These are phyloP conservation scores for Linaria vulgaris DNA, from an alignment of 257 asterid genomes.

Conservation along the genomic window DNA sequence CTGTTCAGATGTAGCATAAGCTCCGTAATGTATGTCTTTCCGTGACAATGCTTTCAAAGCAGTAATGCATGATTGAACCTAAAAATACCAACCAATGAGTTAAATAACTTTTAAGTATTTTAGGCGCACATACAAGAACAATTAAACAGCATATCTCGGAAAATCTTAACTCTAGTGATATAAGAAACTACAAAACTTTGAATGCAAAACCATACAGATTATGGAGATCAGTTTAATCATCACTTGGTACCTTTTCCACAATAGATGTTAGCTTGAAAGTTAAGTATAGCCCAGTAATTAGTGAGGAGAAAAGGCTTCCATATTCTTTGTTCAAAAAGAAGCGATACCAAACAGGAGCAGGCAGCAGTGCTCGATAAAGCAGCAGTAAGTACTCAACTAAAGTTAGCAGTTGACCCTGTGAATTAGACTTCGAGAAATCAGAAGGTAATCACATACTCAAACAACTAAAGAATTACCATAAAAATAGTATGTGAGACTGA, in stretches of 20 bases:
- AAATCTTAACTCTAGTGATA: neutral
- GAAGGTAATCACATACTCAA: slow-evolving; percentile 14
- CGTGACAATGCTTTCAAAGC: slow-evolving; percentile 70
- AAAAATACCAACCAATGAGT: slow-evolving; percentile 25
- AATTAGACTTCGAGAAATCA: slow-evolving; percentile 21
- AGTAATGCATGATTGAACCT: slow-evolving; percentile 69
- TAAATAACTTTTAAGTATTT: neutral
- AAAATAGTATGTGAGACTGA: neutral
- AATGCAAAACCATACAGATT: slow-evolving; percentile 12
- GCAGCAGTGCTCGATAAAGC: slow-evolving; percentile 83
- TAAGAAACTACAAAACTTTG: slow-evolving; percentile 8
- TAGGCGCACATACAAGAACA: neutral
- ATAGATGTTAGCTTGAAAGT: slow-evolving; percentile 92
- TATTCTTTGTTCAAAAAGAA: slow-evolving; percentile 91
- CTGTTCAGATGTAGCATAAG: slow-evolving; percentile 87
- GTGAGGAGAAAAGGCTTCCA: slow-evolving; percentile 88
- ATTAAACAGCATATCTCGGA: neutral
- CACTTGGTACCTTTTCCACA: slow-evolving; percentile 71
- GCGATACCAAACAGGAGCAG: slow-evolving; percentile 94
- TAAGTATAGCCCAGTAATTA: slow-evolving; percentile 79
- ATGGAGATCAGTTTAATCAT: slow-evolving; percentile 16
- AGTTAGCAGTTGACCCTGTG: slow-evolving; percentile 85
- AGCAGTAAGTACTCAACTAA: slow-evolving; percentile 72
- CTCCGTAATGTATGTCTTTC: slow-evolving; percentile 78
- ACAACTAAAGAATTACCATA: neutral